Base-by-base conservation (phyloP, 371 early-diverging fungal genomes). In the Blakeslea trispora region DNA sequence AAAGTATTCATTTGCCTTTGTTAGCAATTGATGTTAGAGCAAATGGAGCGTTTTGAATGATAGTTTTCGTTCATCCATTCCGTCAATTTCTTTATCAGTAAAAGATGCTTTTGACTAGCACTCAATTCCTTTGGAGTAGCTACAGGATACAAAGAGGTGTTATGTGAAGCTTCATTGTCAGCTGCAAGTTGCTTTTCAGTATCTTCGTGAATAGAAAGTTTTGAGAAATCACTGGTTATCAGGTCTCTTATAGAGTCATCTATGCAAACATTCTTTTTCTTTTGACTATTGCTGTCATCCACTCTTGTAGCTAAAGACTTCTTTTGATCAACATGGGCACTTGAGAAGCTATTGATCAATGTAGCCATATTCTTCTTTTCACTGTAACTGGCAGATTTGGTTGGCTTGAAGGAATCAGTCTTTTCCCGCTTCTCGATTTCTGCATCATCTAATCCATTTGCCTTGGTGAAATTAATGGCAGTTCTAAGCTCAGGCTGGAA, bases 281-380 rank as follows among this genome's bases (percentile, higher is more conserved):
- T 41, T 45, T 34, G 37, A 3, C 48, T 56, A 4, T 37, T 46
- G n/a, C 22, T 34, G 14, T 40, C 45, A 21, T 18, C 22, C 14
- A 45, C 10, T 28, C 5, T 28, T 5, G 5, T 3, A 28, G 7
- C 7, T 28, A 28, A 3, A 28, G 50, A 21, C 17, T 51, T 51
- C 13, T 15, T 23, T 9, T 14, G 15, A 15, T 22, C n/a, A n/a
- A 13, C 61, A n/a, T 42, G 55, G 22, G 53, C 41, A 21, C 61
- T 61, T 1, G 72, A 57, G 46, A 74, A 66, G 3, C 60, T 64
- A 47, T 71, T 74, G 46, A 66, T 40, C 24, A 74, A 40, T 1
- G 71, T 73, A 24, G 67, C 62, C 51, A 74, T 52, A 18, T 71
- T 50, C 37, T 77, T 66, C 54, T 77, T 74, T 6, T 71, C 67